These are phyloP conservation scores for Polyporus arcularius DNA, from an alignment of 768 basidiomycete genomes.

Conservation along the genomic window DNA sequence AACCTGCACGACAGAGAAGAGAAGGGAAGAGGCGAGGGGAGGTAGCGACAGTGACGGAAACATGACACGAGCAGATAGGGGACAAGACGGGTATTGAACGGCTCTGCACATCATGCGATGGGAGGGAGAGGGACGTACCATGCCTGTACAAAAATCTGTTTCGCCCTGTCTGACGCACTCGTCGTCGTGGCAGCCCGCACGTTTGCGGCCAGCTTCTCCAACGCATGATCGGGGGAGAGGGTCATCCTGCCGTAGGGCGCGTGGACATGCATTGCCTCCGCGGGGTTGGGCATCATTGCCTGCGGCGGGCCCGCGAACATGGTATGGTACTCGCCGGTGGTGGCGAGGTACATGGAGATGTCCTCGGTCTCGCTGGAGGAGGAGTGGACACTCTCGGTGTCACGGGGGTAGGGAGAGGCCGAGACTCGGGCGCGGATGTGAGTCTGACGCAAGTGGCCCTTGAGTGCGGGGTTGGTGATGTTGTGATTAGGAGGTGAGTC, in stretches of 20 bases:
- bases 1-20: conserved; percentile 50
- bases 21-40: conserved; percentile 3
- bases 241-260: conserved; percentile 79
- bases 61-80: conserved; percentile 9
- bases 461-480: conserved; percentile 73
- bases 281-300: conserved; percentile 33
- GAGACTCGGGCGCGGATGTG: conserved; percentile 81
- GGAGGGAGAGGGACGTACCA: conserved; percentile 57
- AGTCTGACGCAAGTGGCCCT: conserved; percentile 72
- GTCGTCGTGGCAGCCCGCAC: conserved; percentile 89
- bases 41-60: conserved; percentile 17
- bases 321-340: conserved; percentile 58
- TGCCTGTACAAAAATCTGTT: conserved; percentile 91
- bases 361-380: conserved; percentile 91
- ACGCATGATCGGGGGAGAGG: conserved; percentile 70
- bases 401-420: conserved; percentile 84
- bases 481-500: conserved; percentile 79
- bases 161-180: conserved; percentile 87
- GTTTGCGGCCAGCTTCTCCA: conserved; percentile 86
- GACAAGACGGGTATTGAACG: conserved; percentile 15
- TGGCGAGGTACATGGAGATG: conserved; percentile 71
- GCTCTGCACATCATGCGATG: conserved; percentile 8
- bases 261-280: conserved; percentile 59
- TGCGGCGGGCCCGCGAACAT: conserved; percentile 55
- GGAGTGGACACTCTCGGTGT: conserved; percentile 83